These are phyloP conservation scores for Ramaria sp. DNA, from an alignment of 768 basidiomycete genomes.

Conservation along the genomic window DNA sequence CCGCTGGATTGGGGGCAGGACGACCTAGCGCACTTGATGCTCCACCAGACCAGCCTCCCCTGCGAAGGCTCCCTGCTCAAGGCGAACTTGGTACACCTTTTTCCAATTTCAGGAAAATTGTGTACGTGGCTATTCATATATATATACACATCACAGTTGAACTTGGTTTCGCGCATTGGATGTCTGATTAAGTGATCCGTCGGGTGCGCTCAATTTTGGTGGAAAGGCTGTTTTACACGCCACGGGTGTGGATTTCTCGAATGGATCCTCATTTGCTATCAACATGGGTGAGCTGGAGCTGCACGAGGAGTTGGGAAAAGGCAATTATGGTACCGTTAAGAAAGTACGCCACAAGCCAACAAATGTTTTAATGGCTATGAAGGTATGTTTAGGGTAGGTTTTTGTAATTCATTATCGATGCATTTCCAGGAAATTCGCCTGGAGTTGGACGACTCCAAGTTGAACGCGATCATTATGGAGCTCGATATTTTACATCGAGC, in stretches of 20 bases:
- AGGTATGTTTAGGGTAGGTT: constrained; percentile 42
- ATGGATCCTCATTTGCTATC: constrained; percentile 83
- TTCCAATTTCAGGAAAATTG: constrained; percentile 86
- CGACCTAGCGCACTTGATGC: constrained; percentile 38
- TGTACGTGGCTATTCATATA: constrained; percentile 43
- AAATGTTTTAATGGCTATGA: constrained; percentile 97
- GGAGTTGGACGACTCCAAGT: constrained; percentile 86
- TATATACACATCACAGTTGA: constrained; percentile 1
- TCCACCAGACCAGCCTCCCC: constrained; percentile 18
- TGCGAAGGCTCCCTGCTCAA: constrained; percentile 17
- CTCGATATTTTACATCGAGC: constrained; percentile 96
- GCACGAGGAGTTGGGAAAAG: constrained; percentile 88
- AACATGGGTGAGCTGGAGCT: constrained; percentile 91
- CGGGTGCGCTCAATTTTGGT: constrained; percentile 87
- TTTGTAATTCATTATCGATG: not conserved
- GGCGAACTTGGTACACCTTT: constrained; percentile 65
- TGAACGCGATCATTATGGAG: constrained; percentile 97
- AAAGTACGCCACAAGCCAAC: constrained; percentile 91
- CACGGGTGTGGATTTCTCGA: constrained; percentile 80
- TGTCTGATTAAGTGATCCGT: constrained; percentile 64
- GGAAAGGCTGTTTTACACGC: constrained; percentile 92
- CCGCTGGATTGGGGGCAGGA: constrained; percentile 63
- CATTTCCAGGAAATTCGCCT: constrained; percentile 83
- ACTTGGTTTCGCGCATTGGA: not conserved
- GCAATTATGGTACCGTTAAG: constrained; percentile 97